Base-by-base conservation (phyloP, 805 yeast genomes). In the Isabelozyma rhagii region DNA sequence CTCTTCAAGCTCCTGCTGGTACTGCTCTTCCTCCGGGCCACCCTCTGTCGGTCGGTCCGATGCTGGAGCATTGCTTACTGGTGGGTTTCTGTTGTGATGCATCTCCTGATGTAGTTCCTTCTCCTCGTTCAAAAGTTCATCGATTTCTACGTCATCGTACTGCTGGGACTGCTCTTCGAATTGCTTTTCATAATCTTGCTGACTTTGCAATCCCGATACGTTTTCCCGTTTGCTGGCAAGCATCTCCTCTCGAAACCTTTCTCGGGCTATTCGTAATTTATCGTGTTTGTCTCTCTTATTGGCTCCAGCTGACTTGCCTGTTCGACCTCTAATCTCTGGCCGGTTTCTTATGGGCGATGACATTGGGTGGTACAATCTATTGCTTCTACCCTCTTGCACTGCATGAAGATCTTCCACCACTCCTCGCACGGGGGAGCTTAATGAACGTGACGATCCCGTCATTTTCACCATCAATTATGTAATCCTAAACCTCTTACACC, bases 91-190 rank as follows among this genome's bases (percentile, higher is more conserved):
- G 25, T 21, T n/a, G n/a, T 41, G 11, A 5, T 14, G 4, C 9
- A 6, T 14, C 8, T 45, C 42, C 11, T 9, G 13, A 2, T 39
- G 27, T 14, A 27, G 9, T 7, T 38, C 43, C 8, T 15, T 40
- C 44, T 67, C 65, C 21, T 63, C 68, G 9, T 64, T 64, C 8
- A 65, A 53, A 38, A 64, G 51, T 44, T 54, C 55, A 36, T 64
- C 64, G 11, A 56, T 47, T 29, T 60, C 65, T 10, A 10, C 36
- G n/a, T 10, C 36, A 31, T 3, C 36, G 3, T 31, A 31, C n/a
- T 39, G 38, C 15, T 52, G 42, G 38, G 46, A 36, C 21, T 56
- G 53, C 10, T 47, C 41, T 7, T 51, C 50, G 41, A 52, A 52
- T 38, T 52, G 31, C 29, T 44, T 28, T 10, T 50, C 44, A 15